Evolutionary conservation across 2,329 filamentous ascomycete species (phyloP).

Genomic region (Fusarium sp.): DNA sequence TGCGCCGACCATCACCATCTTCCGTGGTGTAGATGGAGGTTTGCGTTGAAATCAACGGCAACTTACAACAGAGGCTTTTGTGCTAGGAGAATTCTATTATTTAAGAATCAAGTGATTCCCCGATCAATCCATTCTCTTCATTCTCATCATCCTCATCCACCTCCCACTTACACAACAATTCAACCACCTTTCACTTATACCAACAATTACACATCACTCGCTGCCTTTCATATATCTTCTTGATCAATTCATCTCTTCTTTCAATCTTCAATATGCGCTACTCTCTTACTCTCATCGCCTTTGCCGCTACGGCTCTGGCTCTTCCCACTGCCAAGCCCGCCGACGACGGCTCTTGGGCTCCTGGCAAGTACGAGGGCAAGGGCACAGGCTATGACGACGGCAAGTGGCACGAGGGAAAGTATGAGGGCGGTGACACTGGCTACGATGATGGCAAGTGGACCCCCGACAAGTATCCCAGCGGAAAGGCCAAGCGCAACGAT

Average conservation of each 20-base stretch:
- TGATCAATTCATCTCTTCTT: not conserved
- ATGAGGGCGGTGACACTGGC: conserved; percentile 3
- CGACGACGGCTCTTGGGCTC: conserved; percentile 31
- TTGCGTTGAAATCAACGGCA: not conserved
- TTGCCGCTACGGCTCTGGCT: conserved; percentile 39
- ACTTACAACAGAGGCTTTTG: not conserved
- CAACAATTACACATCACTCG: conserved; percentile 4
- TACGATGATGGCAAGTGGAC: conserved; percentile 17
- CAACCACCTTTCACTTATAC: not conserved
- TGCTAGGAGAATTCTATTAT: not conserved
- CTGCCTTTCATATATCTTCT: not conserved
- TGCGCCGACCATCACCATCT: conserved; percentile 8
- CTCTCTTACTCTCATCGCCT: conserved; percentile 36
- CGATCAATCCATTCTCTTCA: conserved; percentile 3
- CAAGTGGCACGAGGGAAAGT: conserved; percentile 16
- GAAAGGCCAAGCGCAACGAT: conserved; percentile 9
- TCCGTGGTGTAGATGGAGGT: not conserved
- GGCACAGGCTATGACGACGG: conserved; percentile 8
- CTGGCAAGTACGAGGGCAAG: conserved; percentile 14
- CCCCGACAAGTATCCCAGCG: conserved; percentile 11
- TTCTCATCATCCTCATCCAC: conserved; percentile 14
- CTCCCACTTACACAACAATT: not conserved
- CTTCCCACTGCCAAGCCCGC: conserved; percentile 33
- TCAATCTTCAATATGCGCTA: conserved; percentile 31
- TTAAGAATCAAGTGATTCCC: conserved; percentile 12